phyloP scores from a whole-genome alignment of 331 rosid genomes.

The Phaseolus coccineus region DNA sequence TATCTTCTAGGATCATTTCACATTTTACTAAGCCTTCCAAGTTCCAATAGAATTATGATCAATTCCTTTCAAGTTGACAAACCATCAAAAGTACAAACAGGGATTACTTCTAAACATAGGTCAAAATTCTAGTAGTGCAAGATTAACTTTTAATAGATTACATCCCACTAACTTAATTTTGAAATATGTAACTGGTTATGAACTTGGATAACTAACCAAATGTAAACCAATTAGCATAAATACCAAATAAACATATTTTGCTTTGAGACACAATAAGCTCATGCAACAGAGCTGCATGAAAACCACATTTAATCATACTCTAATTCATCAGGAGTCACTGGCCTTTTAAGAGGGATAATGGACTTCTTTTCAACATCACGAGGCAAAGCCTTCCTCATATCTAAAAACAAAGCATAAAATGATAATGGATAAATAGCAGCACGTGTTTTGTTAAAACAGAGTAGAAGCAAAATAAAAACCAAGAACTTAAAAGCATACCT shows the following conservation, averaged over 20 bases:
- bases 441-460: slow-evolving; percentile 25
- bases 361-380: slow-evolving; percentile 92
- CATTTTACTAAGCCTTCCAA: background rate
- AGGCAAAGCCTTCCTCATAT: slow-evolving; percentile 95
- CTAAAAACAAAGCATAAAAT: slow-evolving; percentile 53
- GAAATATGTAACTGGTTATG: background rate
- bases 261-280: slow-evolving; percentile 30
- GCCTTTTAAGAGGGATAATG: slow-evolving; percentile 86
- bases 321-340: slow-evolving; percentile 90
- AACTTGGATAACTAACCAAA: slow-evolving; percentile 16
- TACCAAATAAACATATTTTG: slow-evolving; percentile 9
- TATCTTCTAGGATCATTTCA: slow-evolving; percentile 8
- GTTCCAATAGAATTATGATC: background rate
- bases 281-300: slow-evolving; percentile 28
- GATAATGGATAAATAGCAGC: slow-evolving; percentile 24
- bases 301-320: slow-evolving; percentile 74
- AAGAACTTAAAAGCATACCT: slow-evolving; percentile 57
- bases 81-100: background rate
- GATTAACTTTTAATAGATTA: slow-evolving; percentile 4
- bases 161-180: slow-evolving; percentile 12
- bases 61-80: slow-evolving; percentile 28
- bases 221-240: background rate
- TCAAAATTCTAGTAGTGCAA: slow-evolving; percentile 5
- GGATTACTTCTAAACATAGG: slow-evolving; percentile 25
- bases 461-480: slow-evolving; percentile 2